Evolutionary conservation across 192 early-diverging fungal species (phyloP).

Genomic region (Backusella tarrabulga): DNA sequence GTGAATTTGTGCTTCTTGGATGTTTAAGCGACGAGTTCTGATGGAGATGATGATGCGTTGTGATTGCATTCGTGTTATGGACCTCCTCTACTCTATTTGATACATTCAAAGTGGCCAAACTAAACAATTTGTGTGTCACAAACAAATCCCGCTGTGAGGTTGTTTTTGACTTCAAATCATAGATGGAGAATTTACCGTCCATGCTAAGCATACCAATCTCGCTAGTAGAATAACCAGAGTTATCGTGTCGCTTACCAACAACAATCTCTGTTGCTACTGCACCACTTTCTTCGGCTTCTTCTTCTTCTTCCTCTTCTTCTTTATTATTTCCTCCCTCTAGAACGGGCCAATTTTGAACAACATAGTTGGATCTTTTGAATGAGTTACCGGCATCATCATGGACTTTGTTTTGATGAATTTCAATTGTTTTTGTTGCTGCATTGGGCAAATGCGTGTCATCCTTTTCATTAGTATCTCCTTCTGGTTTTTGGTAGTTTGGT

Average conservation of each 20-base stretch:
- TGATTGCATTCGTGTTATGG: neutral
- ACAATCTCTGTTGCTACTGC: constrained; percentile 48
- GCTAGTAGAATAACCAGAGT: constrained; percentile 12
- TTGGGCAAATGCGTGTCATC: neutral
- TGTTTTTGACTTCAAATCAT: constrained; percentile 44
- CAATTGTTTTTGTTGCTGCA: neutral
- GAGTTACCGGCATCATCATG: constrained; percentile 1
- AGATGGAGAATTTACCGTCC: constrained; percentile 57
- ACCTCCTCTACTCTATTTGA: neutral
- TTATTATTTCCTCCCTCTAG: constrained; percentile 29
- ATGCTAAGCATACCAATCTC: constrained; percentile 53
- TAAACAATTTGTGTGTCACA: constrained; percentile 58
- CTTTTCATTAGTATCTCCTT: neutral
- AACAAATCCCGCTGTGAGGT: constrained; percentile 45
- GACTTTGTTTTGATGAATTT: neutral
- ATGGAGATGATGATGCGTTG: neutral
- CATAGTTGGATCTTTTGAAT: constrained; percentile 28
- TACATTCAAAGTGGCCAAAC: constrained; percentile 48
- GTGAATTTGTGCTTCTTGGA: neutral
- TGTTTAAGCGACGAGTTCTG: neutral
- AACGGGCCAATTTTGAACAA: constrained; percentile 31
- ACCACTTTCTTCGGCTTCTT: constrained; percentile 2
- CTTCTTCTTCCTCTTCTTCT: constrained; percentile 1
- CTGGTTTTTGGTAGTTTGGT: neutral
- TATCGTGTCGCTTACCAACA: constrained; percentile 38